phyloP scores from a whole-genome alignment of 2,329 filamentous ascomycete genomes.

The Paramyrothecium sp. region DNA sequence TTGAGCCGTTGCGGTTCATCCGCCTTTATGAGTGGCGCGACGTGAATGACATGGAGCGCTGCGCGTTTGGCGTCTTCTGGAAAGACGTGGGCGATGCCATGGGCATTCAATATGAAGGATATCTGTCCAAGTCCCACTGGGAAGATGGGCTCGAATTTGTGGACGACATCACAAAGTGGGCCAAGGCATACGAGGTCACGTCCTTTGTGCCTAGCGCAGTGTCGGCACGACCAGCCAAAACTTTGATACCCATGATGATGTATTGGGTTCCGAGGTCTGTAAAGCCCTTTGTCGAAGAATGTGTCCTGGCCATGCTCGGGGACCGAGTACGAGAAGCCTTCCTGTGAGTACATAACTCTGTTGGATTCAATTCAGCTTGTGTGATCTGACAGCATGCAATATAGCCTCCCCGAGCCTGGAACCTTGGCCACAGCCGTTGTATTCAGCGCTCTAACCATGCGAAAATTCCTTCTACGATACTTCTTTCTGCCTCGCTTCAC shows the following conservation, averaged over 20 bases:
- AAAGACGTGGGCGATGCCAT: conserved; percentile 70
- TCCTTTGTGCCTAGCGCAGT: background rate
- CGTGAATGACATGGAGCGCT: conserved; percentile 65
- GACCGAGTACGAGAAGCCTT: background rate
- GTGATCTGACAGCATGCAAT: background rate
- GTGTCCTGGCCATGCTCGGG: background rate
- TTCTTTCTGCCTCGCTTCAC: background rate
- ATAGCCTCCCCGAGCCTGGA: background rate
- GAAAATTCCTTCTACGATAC: background rate
- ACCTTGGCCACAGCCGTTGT: background rate
- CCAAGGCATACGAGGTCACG: conserved; percentile 54
- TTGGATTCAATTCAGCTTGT: too few species aligned
- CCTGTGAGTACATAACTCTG: background rate
- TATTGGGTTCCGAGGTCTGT: background rate
- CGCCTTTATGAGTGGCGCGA: conserved; percentile 67
- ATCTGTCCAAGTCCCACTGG: conserved; percentile 38
- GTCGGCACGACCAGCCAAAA: background rate
- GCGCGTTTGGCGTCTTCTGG: conserved; percentile 69
- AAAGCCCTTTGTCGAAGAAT: background rate
- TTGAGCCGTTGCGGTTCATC: conserved; percentile 65
- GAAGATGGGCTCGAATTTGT: conserved; percentile 50
- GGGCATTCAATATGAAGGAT: conserved; percentile 53
- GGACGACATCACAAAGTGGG: conserved; percentile 47
- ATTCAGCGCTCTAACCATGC: background rate
- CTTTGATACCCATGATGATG: background rate